phyloP scores from a whole-genome alignment of 495 filamentous ascomycete species.

The Parmelia sp. region DNA sequence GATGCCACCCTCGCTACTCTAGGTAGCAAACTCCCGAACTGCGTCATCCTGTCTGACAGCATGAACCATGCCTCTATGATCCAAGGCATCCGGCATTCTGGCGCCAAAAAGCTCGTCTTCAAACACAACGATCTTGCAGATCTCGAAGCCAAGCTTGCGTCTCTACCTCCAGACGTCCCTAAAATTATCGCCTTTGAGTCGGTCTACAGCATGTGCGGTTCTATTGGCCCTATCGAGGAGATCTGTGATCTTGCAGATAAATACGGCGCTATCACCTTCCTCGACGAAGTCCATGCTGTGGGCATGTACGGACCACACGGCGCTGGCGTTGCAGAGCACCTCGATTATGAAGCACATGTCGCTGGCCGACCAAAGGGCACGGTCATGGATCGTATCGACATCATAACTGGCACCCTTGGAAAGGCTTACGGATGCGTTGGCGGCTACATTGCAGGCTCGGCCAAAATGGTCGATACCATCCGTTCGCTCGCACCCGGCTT shows the following conservation, averaged over 20 bases:
- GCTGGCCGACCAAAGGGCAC: conserved; percentile 65
- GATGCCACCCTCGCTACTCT: conserved; percentile 95
- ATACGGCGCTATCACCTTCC: conserved; percentile 94
- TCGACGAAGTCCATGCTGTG: conserved; percentile 97
- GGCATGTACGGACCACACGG: conserved; percentile 98
- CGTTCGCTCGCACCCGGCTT: conserved; percentile 94
- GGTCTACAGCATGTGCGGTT: conserved; percentile 98
- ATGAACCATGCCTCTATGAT: conserved; percentile 99
- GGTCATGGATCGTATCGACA: conserved; percentile 91
- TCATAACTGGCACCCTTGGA: conserved; percentile 93
- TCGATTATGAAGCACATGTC: conserved; percentile 70
- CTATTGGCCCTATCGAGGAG: conserved; percentile 87
- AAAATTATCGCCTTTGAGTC: conserved; percentile 99
- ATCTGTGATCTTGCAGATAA: conserved; percentile 96
- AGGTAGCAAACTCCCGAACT: conserved; percentile 91
- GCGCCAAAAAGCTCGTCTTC: conserved; percentile 95
- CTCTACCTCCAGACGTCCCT: conserved; percentile 72
- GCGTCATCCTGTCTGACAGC: conserved; percentile 91
- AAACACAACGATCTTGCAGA: conserved; percentile 93
- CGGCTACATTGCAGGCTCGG: conserved; percentile 89
- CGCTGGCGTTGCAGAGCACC: conserved; percentile 93
- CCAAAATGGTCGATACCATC: conserved; percentile 87
- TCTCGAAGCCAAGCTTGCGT: conserved; percentile 82
- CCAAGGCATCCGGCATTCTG: conserved; percentile 95
- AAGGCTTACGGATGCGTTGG: conserved; percentile 98